Base-by-base conservation (phyloP, 2,329 filamentous ascomycete genomes). In the Fusarium caatingaense region DNA sequence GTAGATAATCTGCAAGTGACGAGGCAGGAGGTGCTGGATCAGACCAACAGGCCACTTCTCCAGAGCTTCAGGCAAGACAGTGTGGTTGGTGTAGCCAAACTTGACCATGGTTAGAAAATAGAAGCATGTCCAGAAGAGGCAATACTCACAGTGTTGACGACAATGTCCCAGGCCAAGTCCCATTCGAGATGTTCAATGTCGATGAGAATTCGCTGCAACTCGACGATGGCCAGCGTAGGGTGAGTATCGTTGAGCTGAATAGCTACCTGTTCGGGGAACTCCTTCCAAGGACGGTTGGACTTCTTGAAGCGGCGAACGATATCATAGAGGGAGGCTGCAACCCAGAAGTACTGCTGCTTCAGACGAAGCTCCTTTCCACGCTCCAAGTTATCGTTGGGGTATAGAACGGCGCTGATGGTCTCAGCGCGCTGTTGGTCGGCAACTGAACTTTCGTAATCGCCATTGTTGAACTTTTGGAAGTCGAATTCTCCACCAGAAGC, bases 321-420 rank as follows among this genome's bases (percentile, higher is more conserved):
- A 76, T 99, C 96, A 78, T 93, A 93, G 6, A 99, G 87, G 18
- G 96, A 99, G 18, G 96, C 96, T 55, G 96, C 94, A 77, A 97
- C 97, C 96, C 96, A 99, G 84, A 99, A 99, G 86, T 99, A 99
- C 81, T 99, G 96, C 81, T 99, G 96, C 88, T 99, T 99, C 80
- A 99, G 83, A 56, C 96, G 93, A 69, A 99, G 89, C 84, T 99
- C 96, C 82, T 99, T 99, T 68, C 96, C 96, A 71, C 94, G 89
- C 72, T 98, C 95, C 46, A 99, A 88, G 81, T 97, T 98, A 82
- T 98, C 95, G 77, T 99, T 99, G 64, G 96, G 96, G 78, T 99
- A 99, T 46, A 99, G 83, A 16, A 99, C 96, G 32, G 95, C 95
- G 55, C 94, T 98, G 83, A 99, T 99, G 58, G 95, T 98, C 85